A percentile compares a stretch with the other conserved stretches of the same genome.
These are phyloP conservation scores for Ogataea allantospora DNA, from an alignment of 805 yeast species.

Conservation along the genomic window DNA sequence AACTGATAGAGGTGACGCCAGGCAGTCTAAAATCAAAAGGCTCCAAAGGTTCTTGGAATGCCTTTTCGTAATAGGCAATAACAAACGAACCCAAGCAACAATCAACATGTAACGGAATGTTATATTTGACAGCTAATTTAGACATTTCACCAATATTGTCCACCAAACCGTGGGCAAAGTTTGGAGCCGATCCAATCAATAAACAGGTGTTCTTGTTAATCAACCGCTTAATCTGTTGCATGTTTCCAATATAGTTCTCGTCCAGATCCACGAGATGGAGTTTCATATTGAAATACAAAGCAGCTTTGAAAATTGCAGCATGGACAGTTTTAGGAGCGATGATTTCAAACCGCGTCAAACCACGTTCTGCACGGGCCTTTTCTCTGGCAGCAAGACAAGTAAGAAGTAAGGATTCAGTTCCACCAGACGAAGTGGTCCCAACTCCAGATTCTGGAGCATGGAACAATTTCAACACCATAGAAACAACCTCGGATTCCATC, in stretches of 20 bases:
- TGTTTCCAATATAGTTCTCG: slow-evolving; percentile 63
- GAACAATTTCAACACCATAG: slow-evolving; percentile 81
- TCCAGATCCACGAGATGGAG: slow-evolving; percentile 78
- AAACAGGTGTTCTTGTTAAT: slow-evolving; percentile 80
- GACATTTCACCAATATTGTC: slow-evolving; percentile 82
- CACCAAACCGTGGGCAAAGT: slow-evolving; percentile 93
- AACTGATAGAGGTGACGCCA: slow-evolving; percentile 96
- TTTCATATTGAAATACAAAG: slow-evolving; percentile 84
- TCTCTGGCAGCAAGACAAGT: slow-evolving; percentile 89
- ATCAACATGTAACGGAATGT: slow-evolving; percentile 92
- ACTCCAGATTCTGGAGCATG: slow-evolving; percentile 72
- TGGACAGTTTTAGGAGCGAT: slow-evolving; percentile 88
- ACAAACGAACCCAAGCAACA: slow-evolving; percentile 94
- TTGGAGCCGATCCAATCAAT: slow-evolving; percentile 92
- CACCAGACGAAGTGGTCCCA: slow-evolving; percentile 91
- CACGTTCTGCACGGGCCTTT: slow-evolving; percentile 55
- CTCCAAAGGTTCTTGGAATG: slow-evolving; percentile 41
- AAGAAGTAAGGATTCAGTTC: slow-evolving; percentile 86
- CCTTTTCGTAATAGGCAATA: slow-evolving; percentile 70
- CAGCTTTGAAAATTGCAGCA: slow-evolving; percentile 94
- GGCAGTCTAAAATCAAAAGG: slow-evolving; percentile 81
- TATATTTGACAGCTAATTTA: slow-evolving; percentile 56
- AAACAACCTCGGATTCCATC: slow-evolving; percentile 93
- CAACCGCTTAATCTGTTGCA: slow-evolving; percentile 56
- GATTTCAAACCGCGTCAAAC: slow-evolving; percentile 76